Conservation (phyloP, 208 protist genomes). For the Leishmania martiniquensis region DNA sequence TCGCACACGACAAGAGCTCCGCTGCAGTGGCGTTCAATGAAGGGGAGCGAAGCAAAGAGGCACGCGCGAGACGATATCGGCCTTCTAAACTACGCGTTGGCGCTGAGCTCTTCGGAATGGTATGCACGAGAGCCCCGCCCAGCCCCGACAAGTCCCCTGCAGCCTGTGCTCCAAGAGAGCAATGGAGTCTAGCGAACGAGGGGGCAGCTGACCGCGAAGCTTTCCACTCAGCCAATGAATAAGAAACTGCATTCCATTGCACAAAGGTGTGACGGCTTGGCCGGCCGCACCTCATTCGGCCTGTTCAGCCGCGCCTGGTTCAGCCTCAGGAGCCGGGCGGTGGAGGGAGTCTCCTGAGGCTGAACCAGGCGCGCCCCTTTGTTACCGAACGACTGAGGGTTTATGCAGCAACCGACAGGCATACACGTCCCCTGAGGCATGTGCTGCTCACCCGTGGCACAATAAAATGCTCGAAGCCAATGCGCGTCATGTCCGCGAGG, state of each 20-base stretch:
- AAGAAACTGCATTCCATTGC: neutral
- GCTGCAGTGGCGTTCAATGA: neutral
- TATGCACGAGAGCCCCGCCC: neutral
- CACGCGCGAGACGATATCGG: neutral
- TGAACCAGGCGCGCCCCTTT: too few relatives aligned
- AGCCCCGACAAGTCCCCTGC: neutral
- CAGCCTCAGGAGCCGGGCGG: neutral
- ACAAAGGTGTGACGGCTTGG: neutral
- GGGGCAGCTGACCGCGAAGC: neutral
- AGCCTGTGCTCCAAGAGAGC: neutral
- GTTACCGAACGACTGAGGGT: too few relatives aligned
- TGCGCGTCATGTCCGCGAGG: too few relatives aligned
- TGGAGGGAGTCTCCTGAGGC: too few relatives aligned
- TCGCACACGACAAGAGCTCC: neutral
- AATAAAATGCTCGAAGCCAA: too few relatives aligned
- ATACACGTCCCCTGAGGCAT: too few relatives aligned
- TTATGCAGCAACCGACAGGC: too few relatives aligned
- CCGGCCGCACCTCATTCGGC: neutral
- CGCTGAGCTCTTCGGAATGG: neutral
- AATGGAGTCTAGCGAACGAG: neutral
- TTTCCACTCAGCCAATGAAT: neutral
- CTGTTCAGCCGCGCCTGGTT: neutral
- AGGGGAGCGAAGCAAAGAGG: neutral
- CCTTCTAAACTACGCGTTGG: neutral
- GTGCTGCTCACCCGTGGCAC: too few relatives aligned